Conservation (phyloP, 768 basidiomycete genomes). For the Pholiota conissans region DNA sequence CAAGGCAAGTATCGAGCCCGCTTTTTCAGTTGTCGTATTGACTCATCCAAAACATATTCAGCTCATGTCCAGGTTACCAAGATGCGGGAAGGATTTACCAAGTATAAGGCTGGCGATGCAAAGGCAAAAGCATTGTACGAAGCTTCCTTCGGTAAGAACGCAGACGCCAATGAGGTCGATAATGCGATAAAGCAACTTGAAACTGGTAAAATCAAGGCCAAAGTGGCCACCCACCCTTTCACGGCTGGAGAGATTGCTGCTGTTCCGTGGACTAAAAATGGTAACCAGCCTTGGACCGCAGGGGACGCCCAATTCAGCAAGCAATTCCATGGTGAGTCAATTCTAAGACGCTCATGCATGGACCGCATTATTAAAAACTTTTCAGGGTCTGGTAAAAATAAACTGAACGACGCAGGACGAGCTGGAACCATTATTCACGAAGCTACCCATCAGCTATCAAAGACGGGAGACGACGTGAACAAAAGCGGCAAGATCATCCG, state of each 20-base stretch:
- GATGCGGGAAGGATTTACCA: neutral
- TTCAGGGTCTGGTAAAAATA: neutral
- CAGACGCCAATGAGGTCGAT: neutral
- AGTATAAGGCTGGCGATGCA: neutral
- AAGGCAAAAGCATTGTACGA: neutral
- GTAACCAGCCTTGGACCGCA: neutral
- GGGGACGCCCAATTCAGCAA: neutral
- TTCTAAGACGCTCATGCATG: neutral
- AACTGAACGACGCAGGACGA: neutral
- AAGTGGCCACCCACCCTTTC: neutral
- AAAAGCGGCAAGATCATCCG: neutral
- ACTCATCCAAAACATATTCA: neutral
- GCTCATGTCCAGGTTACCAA: neutral
- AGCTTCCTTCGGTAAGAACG: neutral
- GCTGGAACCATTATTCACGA: constrained; percentile 9
- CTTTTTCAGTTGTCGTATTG: neutral
- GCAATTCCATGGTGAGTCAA: neutral
- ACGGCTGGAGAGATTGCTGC: neutral
- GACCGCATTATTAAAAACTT: neutral
- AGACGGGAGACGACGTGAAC: constrained; percentile 6
- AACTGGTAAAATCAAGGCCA: neutral
- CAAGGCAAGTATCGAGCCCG: neutral
- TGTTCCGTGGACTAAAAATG: neutral
- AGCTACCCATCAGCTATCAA: constrained; percentile 4
- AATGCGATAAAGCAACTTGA: neutral